These are phyloP conservation scores for Ramaria rubella DNA, from an alignment of 768 basidiomycete species.

Conservation along the genomic window DNA sequence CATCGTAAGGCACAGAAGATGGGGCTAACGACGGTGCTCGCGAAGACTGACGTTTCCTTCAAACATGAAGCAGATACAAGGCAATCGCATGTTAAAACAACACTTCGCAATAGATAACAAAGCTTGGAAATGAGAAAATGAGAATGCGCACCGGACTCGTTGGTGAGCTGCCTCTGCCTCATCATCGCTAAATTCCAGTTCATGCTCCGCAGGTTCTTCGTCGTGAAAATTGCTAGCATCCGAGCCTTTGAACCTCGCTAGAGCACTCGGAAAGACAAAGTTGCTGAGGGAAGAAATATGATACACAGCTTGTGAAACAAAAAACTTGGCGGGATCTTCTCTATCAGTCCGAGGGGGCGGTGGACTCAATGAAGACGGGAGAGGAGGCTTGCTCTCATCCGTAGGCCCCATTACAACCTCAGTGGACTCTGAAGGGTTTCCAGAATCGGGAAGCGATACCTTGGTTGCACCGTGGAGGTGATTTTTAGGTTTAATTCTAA, in stretches of 20 bases:
- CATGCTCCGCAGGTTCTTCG: constrained; percentile 86
- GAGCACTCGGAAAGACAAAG: constrained; percentile 74
- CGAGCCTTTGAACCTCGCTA: constrained; percentile 72
- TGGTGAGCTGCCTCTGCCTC: constrained; percentile 79
- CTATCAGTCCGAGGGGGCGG: not conserved
- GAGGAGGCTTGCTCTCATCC: not conserved
- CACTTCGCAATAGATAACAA: constrained; percentile 14
- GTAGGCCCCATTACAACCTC: not conserved
- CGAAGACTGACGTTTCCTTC: constrained; percentile 45
- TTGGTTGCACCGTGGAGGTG: not conserved
- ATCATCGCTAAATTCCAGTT: constrained; percentile 93
- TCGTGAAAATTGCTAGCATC: constrained; percentile 94
- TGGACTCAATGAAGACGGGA: not conserved
- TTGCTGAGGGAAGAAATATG: constrained; percentile 75
- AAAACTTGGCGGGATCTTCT: constrained; percentile 49
- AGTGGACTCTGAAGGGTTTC: not conserved
- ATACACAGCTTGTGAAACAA: constrained; percentile 60
- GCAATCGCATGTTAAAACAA: not conserved
- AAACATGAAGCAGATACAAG: not conserved
- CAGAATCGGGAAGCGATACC: not conserved
- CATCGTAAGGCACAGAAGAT: constrained; percentile 28
- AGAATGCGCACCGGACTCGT: constrained; percentile 39
- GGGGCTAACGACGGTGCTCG: constrained; percentile 42
- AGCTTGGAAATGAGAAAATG: not conserved
- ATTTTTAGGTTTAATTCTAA: not conserved